Evolutionary conservation across 129 eudicot species (phyloP).

Genomic region (Smallanthus sonchifolius): DNA sequence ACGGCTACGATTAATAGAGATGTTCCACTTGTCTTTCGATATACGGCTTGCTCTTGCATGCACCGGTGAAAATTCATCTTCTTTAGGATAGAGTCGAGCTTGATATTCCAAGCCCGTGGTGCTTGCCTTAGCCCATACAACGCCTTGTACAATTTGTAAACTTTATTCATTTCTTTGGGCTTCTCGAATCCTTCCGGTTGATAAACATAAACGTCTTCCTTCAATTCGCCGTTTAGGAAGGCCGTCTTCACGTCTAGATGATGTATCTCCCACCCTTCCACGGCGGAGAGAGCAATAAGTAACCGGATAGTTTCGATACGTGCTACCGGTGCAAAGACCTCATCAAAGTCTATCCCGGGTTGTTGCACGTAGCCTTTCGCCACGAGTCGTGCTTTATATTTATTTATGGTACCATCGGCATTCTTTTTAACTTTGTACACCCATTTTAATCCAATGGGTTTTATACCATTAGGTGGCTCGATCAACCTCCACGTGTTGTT

Average conservation of each 20-base stretch:
- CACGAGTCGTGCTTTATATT: background rate
- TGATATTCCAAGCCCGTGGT: background rate
- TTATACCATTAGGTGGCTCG: background rate
- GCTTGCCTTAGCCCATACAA: background rate
- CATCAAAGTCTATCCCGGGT: background rate
- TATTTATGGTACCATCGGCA: background rate
- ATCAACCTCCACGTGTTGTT: conserved; percentile 15
- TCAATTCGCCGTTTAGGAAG: no score
- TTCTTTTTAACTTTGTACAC: conserved; percentile 5
- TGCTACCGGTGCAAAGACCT: no score
- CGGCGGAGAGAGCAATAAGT: no score
- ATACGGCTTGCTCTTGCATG: no score
- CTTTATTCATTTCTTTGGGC: no score
- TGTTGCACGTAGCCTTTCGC: background rate
- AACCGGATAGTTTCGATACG: no score
- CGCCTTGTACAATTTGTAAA: background rate
- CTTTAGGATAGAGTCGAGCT: background rate
- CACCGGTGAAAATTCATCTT: background rate
- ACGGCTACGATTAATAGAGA: no score
- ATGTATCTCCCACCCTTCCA: background rate
- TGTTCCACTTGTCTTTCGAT: no score
- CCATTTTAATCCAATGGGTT: conserved; percentile 18
- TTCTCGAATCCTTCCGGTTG: background rate
- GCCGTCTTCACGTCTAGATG: background rate
- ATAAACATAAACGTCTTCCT: background rate